These are phyloP conservation scores for Spencermartinsiella europaea DNA, from an alignment of 805 yeast species.

Conservation along the genomic window DNA sequence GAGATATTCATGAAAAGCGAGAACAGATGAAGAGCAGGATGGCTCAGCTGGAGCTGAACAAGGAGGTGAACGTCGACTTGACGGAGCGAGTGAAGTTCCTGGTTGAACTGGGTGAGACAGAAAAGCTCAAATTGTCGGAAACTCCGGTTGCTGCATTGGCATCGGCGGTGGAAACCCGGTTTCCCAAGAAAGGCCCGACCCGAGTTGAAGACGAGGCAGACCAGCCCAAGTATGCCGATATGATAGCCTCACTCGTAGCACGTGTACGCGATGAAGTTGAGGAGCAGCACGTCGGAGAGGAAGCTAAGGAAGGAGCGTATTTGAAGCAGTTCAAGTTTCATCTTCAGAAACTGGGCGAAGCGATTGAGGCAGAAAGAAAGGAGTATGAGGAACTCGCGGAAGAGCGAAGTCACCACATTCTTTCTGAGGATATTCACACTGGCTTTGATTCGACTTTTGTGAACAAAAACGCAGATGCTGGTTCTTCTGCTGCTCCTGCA, in stretches of 20 bases:
- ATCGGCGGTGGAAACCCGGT: conserved; percentile 20
- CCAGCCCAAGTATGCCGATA: conserved; percentile 67
- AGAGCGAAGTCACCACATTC: conserved; percentile 70
- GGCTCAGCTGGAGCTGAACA: conserved; percentile 66
- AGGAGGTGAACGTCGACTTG: conserved; percentile 72
- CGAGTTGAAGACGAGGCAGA: conserved; percentile 17
- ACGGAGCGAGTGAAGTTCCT: conserved; percentile 68
- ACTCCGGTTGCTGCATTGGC: conserved; percentile 23
- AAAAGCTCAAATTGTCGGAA: conserved; percentile 21
- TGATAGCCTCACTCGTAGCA: conserved; percentile 84
- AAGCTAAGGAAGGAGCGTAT: conserved; percentile 30
- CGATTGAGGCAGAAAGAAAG: conserved; percentile 55
- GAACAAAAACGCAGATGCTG: conserved; percentile 42
- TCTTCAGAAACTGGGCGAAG: conserved; percentile 62
- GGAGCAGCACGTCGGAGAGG: conserved; percentile 37
- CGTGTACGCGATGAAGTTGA: conserved; percentile 61
- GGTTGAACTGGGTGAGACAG: conserved; percentile 38
- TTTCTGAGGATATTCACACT: conserved; percentile 85
- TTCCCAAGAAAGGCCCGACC: conserved; percentile 24
- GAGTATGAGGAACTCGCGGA: conserved; percentile 62
- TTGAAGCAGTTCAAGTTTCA: conserved; percentile 49
- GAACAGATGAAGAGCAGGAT: conserved; percentile 74
- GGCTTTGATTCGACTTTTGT: conserved; percentile 85
- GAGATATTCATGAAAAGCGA: conserved; percentile 93
- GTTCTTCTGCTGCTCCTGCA: conserved; percentile 29